Percentiles rank a stretch among this genome's conserved stretches.
Evolutionary conservation across 306 rosid genomes (phyloP).

Genomic region (Crataegus laevigata): DNA sequence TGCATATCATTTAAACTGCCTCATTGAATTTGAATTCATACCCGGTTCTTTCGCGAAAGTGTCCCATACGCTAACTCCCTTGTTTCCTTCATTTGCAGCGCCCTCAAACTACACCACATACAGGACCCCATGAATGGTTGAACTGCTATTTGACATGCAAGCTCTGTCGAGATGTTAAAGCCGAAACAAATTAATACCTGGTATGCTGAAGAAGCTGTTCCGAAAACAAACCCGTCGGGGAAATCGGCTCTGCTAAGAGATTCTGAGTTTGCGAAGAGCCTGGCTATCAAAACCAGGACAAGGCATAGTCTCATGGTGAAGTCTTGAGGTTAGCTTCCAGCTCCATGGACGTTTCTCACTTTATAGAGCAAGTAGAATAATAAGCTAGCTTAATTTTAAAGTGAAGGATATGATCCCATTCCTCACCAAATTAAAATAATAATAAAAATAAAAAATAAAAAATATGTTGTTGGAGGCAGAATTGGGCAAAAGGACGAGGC

Average conservation of each 20-base stretch:
- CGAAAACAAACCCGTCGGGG: conserved; percentile 77
- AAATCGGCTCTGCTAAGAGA: conserved; percentile 70
- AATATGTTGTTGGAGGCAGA: conserved; percentile 16
- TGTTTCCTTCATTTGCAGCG: conserved; percentile 84
- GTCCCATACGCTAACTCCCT: conserved; percentile 83
- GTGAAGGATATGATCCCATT: conserved; percentile 12
- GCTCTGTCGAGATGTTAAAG: not conserved
- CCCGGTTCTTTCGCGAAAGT: conserved; percentile 72
- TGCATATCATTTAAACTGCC: not conserved
- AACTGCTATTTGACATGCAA: not conserved
- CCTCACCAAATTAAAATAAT: not conserved
- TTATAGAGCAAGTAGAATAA: conserved; percentile 1
- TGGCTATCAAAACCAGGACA: conserved; percentile 22
- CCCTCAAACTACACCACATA: conserved; percentile 62
- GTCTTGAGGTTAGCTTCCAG: not conserved
- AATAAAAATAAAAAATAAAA: not conserved
- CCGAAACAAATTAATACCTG: conserved; percentile 48
- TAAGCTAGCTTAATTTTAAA: conserved; percentile 32
- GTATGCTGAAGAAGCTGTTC: conserved; percentile 93
- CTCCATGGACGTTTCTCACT: conserved; percentile 5
- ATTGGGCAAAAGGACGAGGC: conserved; percentile 12
- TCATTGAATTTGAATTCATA: not conserved
- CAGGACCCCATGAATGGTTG: not conserved
- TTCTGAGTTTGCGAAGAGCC: conserved; percentile 29
- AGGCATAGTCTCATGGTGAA: conserved; percentile 38